Percentiles rank a stretch among this genome's conserved stretches.
Conservation (phyloP, 2,329 filamentous ascomycete genomes). For the Scytalidium sp. region DNA sequence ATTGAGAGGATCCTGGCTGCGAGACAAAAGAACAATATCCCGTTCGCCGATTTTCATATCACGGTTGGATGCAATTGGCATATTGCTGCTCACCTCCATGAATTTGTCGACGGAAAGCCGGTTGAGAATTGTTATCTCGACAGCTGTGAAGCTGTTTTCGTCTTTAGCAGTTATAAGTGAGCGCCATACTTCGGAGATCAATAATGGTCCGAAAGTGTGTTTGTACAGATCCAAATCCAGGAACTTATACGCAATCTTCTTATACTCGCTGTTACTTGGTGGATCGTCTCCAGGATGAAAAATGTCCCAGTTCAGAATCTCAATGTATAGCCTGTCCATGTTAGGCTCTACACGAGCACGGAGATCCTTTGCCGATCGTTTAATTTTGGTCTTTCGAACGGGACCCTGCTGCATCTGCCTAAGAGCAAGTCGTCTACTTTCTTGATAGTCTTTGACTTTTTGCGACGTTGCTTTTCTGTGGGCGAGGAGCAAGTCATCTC, state of each 20-base stretch:
- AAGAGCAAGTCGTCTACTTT: constrained; percentile 43
- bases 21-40: constrained; percentile 85
- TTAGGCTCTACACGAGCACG: constrained; percentile 88
- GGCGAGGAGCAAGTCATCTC: constrained; percentile 41
- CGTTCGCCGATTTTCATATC: constrained; percentile 76
- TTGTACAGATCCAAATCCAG: constrained; percentile 76
- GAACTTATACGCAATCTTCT: constrained; percentile 75
- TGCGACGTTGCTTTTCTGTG: constrained; percentile 36
- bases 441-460: constrained; percentile 38
- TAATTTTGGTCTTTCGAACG: constrained; percentile 77
- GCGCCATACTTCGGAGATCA: constrained; percentile 94
- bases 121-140: constrained; percentile 84
- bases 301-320: constrained; percentile 90
- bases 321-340: constrained; percentile 78
- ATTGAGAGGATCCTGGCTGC: constrained; percentile 65
- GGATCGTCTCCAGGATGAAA: constrained; percentile 88
- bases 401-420: constrained; percentile 60
- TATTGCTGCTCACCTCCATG: constrained; percentile 82
- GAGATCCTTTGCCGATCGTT: constrained; percentile 88
- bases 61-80: constrained; percentile 67
- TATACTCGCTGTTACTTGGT: constrained; percentile 71
- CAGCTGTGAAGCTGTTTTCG: constrained; percentile 75
- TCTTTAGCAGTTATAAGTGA: constrained; percentile 88
- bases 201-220: constrained; percentile 82
- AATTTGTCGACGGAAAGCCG: constrained; percentile 91